Evolutionary conservation across 2,329 filamentous ascomycete species (phyloP), one percentile per base, ranked within the genome.

Genomic region (Venturia oleaginea): DNA sequence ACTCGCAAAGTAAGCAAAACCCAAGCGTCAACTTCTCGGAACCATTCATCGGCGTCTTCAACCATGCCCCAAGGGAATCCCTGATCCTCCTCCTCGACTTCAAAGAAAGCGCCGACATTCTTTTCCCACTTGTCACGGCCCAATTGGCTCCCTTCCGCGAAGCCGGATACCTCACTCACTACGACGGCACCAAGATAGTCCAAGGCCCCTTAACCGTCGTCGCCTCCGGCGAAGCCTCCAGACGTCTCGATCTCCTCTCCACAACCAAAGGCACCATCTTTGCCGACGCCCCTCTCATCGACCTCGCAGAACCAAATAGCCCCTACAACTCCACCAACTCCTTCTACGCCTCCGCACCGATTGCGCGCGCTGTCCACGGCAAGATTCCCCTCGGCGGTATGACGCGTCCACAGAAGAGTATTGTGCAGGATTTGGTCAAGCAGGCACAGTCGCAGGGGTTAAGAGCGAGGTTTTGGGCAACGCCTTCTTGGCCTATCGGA

Each of bases 261-360:
- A 48, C 51, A 13, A 61, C 38, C 60, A 22, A 63, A 59, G 59
- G 37, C 48, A 65, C 46, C n/a, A 63, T 65, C 2, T 67, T 67
- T 37, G 61, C 40, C 54, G 65, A 67, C 34, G 65, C 65, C 4
- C 65, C 65, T 3, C 32, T 67, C 30, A 42, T 54, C 3, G 59
- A 64, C 24, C 63, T 67, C 17, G 59, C 62, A 24, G 17, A 51
- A 34, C 34, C 55, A 6, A 51, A 59, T 13, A 34, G 62, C 42
- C 72, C 73, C 0, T 87, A 81, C 74, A 78, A 80, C 69, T 65
- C 70, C 1, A 75, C 76, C 24, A 90, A 88, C 72, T 87, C 85
- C 3, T 86, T 85, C 74, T 90, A 89, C 72, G 85, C 87, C 22
- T 86, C 83, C 59, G 79, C 81, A 2, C 80, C 83, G 15, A 86